phyloP scores from a whole-genome alignment of 352 stramenopile species.

The Phytophthora tentaculata region DNA sequence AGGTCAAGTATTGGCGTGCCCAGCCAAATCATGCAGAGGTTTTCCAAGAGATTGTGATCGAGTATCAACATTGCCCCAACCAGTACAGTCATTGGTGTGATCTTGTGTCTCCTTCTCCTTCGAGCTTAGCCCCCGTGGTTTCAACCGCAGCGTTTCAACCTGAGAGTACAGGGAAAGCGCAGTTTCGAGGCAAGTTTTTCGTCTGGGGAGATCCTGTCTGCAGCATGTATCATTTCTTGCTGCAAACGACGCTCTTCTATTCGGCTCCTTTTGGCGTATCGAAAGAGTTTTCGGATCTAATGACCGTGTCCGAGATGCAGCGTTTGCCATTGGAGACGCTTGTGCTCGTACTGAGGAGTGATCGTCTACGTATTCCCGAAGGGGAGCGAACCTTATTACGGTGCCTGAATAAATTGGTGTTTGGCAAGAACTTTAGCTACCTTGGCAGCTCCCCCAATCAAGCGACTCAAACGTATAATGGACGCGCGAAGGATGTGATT shows the following conservation, averaged over 20 bases:
- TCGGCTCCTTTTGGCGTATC: conserved; percentile 34
- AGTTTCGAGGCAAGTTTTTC: conserved; percentile 41
- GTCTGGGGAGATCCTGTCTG: conserved; percentile 70
- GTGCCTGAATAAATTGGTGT: conserved; percentile 53
- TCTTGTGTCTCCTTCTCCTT: conserved; percentile 31
- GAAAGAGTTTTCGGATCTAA: conserved; percentile 32
- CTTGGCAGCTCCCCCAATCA: conserved; percentile 4
- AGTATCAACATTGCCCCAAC: conserved; percentile 42
- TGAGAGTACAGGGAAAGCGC: conserved; percentile 25
- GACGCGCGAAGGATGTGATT: conserved; percentile 46
- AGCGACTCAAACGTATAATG: conserved; percentile 35
- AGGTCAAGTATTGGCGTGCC: conserved; percentile 41
- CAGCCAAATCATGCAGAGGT: conserved; percentile 17
- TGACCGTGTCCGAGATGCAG: conserved; percentile 50
- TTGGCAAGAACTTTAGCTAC: conserved; percentile 35
- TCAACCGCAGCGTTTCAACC: conserved; percentile 16
- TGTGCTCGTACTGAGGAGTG: conserved; percentile 60
- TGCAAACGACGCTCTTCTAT: conserved; percentile 72
- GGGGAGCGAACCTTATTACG: conserved; percentile 60
- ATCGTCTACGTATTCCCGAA: conserved; percentile 58
- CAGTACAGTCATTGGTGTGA: conserved; percentile 41
- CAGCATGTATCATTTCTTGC: conserved; percentile 75
- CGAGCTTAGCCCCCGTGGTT: conserved; percentile 16
- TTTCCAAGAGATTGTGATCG: conserved; percentile 32
- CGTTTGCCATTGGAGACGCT: conserved; percentile 67